Evolutionary conservation across 2,329 filamentous ascomycete species (phyloP).

Genomic region (Xylaria sp.): DNA sequence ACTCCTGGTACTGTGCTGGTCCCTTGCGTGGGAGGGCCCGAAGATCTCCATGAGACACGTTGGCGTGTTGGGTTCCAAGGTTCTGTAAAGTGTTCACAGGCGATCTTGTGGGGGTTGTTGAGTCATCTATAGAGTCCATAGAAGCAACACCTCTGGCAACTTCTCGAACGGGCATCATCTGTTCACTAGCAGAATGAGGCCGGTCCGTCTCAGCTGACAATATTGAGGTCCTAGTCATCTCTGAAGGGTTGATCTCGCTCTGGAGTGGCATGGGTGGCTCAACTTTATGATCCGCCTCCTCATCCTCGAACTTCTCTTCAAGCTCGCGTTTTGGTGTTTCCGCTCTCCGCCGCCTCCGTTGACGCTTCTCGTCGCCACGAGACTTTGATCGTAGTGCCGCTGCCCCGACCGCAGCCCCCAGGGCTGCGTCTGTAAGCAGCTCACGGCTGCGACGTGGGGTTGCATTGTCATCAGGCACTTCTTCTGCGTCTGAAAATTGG

Average conservation of each 20-base stretch:
- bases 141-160: slow-evolving; percentile 71
- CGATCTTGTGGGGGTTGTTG: slow-evolving; percentile 70
- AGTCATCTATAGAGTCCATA: slow-evolving; percentile 63
- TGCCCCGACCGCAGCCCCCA: slow-evolving; percentile 56
- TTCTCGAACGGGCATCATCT: slow-evolving; percentile 70
- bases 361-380: slow-evolving; percentile 59
- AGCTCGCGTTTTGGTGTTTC: slow-evolving; percentile 62
- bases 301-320: slow-evolving; percentile 61
- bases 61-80: slow-evolving; percentile 75
- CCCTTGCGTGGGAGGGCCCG: slow-evolving; percentile 64
- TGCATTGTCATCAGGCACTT: slow-evolving; percentile 55
- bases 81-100: slow-evolving; percentile 65
- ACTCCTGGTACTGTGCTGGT: slow-evolving; percentile 55
- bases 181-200: slow-evolving; percentile 74
- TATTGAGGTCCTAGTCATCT: slow-evolving; percentile 88
- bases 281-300: slow-evolving; percentile 66
- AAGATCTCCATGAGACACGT: slow-evolving; percentile 69
- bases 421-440: slow-evolving; percentile 52
- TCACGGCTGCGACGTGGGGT: slow-evolving; percentile 60
- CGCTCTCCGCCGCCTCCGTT: slow-evolving; percentile 63
- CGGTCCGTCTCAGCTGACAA: slow-evolving; percentile 82
- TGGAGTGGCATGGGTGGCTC: slow-evolving; percentile 85
- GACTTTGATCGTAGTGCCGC: slow-evolving; percentile 56
- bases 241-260: slow-evolving; percentile 86
- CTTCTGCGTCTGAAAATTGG: slow-evolving; percentile 60